Conservation (phyloP, 164 flowering plant genomes). For the Annona cherimola region DNA sequence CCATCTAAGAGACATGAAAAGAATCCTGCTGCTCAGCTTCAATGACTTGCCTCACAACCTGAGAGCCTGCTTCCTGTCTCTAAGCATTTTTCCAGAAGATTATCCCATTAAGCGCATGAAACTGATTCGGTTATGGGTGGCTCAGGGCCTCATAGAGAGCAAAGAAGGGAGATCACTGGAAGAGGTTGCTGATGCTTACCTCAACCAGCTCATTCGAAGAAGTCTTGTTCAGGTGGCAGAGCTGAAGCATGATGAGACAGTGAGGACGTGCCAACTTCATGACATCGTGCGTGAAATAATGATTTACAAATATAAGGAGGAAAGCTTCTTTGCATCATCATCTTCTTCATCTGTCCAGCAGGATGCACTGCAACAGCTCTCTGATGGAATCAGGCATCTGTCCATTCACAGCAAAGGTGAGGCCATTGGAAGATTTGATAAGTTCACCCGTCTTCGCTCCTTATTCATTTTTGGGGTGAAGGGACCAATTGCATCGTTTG, state of each 20-base stretch:
- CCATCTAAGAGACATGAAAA: background rate
- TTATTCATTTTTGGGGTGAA: background rate
- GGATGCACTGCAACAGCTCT: background rate
- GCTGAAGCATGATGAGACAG: background rate
- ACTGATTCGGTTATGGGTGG: conserved; percentile 13
- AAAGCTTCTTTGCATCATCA: background rate
- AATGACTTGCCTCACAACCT: conserved; percentile 12
- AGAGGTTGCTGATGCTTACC: conserved; percentile 11
- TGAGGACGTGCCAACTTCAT: conserved; percentile 11
- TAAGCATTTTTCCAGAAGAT: conserved; percentile 15
- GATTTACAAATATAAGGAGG: conserved; percentile 5
- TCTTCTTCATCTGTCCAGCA: background rate
- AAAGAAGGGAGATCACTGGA: conserved; percentile 3
- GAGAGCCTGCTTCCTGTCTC: conserved; percentile 13
- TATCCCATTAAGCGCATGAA: background rate
- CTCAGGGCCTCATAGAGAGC: conserved; percentile 11
- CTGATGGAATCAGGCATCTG: conserved; percentile 15
- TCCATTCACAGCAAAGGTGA: conserved; percentile 15
- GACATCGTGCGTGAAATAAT: conserved; percentile 10
- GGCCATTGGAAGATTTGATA: background rate
- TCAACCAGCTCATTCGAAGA: background rate
- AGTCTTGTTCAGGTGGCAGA: conserved; percentile 6
- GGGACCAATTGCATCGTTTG: background rate
- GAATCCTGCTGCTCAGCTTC: conserved; percentile 13
- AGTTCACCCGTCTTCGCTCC: background rate